Conservation (phyloP, 2,329 filamentous ascomycete genomes). For the Botrytis cinerea region DNA sequence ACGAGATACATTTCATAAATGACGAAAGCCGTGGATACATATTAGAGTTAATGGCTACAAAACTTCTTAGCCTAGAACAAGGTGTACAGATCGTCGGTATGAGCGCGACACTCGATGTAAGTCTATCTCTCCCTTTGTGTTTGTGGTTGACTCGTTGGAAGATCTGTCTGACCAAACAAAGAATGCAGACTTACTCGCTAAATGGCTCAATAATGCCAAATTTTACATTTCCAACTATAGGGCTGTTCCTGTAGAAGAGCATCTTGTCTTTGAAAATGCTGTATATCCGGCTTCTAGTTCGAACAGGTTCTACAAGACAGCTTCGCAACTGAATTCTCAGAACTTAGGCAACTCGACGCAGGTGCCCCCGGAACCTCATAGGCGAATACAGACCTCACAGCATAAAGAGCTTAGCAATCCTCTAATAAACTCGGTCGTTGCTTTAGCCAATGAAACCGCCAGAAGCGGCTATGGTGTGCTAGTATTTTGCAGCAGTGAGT, state of each 20-base stretch:
- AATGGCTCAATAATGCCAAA: slow-evolving; percentile 66
- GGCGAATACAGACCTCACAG: slow-evolving; percentile 55
- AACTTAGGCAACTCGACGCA: slow-evolving; percentile 40
- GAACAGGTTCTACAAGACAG: slow-evolving; percentile 58
- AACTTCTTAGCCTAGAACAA: slow-evolving; percentile 68
- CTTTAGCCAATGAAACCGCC: slow-evolving; percentile 69
- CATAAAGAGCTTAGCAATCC: slow-evolving; percentile 65
- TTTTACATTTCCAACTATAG: slow-evolving; percentile 73
- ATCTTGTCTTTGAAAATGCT: slow-evolving; percentile 69
- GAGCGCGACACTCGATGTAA: slow-evolving; percentile 75
- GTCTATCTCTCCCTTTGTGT: slow-evolving; percentile 8
- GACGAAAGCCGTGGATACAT: slow-evolving; percentile 77
- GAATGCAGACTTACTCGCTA: slow-evolving; percentile 69
- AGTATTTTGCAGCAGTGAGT: slow-evolving; percentile 67
- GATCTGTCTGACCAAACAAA: slow-evolving; percentile 40
- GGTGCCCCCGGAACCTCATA: slow-evolving; percentile 46
- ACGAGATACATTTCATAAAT: slow-evolving; percentile 82
- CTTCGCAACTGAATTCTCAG: slow-evolving; percentile 44
- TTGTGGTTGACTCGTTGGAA: neutral
- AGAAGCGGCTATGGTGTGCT: slow-evolving; percentile 69
- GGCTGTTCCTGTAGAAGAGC: slow-evolving; percentile 74
- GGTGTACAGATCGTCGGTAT: slow-evolving; percentile 73
- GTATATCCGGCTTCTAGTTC: slow-evolving; percentile 65
- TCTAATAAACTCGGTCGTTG: slow-evolving; percentile 69
- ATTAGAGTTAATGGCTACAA: slow-evolving; percentile 72